These are phyloP conservation scores for Pseudogymnoascus sp. DNA, from an alignment of 2,329 filamentous ascomycete species.

Conservation along the genomic window DNA sequence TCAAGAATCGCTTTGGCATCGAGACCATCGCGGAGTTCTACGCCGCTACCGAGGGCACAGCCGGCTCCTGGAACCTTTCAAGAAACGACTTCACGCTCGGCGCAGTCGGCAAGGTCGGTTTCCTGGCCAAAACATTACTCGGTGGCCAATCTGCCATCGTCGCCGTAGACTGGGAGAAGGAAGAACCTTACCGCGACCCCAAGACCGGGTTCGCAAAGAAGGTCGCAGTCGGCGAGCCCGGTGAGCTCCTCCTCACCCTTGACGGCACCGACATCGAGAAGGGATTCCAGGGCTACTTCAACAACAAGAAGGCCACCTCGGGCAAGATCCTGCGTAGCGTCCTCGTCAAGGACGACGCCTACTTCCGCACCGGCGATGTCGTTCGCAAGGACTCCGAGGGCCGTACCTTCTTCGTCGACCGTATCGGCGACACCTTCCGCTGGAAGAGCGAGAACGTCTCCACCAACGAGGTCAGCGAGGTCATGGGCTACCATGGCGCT, in stretches of 20 bases:
- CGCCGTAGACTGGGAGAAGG: conserved; percentile 61
- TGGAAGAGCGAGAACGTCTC: conserved; percentile 83
- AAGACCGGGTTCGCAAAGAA: conserved; percentile 59
- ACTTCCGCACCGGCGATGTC: conserved; percentile 79
- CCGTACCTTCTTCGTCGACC: conserved; percentile 70
- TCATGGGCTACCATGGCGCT: conserved; percentile 55
- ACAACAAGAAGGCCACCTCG: conserved; percentile 60
- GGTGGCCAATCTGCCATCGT: conserved; percentile 49
- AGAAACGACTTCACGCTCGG: conserved; percentile 66
- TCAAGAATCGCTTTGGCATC: conserved; percentile 74
- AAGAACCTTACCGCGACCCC: conserved; percentile 58
- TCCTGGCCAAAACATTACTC: conserved; percentile 48
- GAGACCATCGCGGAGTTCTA: conserved; percentile 73
- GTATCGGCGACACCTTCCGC: conserved; percentile 68
- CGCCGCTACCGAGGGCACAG: conserved; percentile 63
- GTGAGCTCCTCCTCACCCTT: conserved; percentile 67
- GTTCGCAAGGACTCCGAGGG: conserved; percentile 64
- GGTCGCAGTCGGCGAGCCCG: conserved; percentile 52
- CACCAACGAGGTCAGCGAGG: conserved; percentile 72
- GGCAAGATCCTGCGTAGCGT: conserved; percentile 69
- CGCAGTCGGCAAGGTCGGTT: conserved; percentile 67
- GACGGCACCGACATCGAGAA: conserved; percentile 53
- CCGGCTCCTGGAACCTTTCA: conserved; percentile 63
- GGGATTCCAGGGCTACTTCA: conserved; percentile 76
- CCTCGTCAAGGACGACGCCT: conserved; percentile 67